These are phyloP conservation scores for Sporodiniella umbellata DNA, from an alignment of 371 early-diverging fungal genomes.

Conservation along the genomic window DNA sequence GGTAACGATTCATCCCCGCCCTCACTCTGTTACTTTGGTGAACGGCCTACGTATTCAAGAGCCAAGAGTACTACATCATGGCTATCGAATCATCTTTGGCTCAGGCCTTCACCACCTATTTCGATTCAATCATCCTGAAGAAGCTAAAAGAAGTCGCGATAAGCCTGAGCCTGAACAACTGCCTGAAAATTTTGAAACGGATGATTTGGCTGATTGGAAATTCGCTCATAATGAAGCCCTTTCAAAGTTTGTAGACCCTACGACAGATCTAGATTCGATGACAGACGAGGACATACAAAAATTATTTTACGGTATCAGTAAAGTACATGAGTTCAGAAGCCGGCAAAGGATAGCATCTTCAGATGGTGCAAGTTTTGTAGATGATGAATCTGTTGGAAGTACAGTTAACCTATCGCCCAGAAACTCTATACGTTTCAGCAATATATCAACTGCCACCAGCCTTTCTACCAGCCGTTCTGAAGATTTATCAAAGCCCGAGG, in stretches of 20 bases:
- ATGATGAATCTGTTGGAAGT: constrained; percentile 10
- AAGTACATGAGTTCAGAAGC: constrained; percentile 42
- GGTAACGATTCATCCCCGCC: constrained; percentile 62
- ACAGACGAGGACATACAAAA: constrained; percentile 55
- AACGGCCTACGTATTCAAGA: constrained; percentile 66
- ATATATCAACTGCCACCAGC: constrained; percentile 31
- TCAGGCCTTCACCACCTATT: constrained; percentile 72
- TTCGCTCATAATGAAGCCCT: constrained; percentile 72
- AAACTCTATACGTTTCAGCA: constrained; percentile 14
- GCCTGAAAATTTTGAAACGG: constrained; percentile 25
- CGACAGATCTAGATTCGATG: constrained; percentile 32
- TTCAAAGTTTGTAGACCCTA: constrained; percentile 41
- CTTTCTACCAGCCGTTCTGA: constrained; percentile 19
- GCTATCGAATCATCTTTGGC: constrained; percentile 78
- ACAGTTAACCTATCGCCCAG: constrained; percentile 15
- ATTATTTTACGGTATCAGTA: constrained; percentile 49
- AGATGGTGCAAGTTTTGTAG: constrained; percentile 34
- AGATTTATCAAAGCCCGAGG: constrained; percentile 46
- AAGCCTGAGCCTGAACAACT: constrained; percentile 16
- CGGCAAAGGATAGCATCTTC: constrained; percentile 42
- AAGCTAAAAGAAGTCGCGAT: constrained; percentile 66
- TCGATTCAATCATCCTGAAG: constrained; percentile 82
- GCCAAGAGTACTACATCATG: constrained; percentile 61
- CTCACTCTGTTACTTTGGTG: constrained; percentile 61
- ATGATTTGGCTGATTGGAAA: constrained; percentile 70